Evolutionary conservation across 1,139 yeast species (phyloP), one percentile per base, ranked within the genome.

Genomic region (Suhomyces wounanorum): DNA sequence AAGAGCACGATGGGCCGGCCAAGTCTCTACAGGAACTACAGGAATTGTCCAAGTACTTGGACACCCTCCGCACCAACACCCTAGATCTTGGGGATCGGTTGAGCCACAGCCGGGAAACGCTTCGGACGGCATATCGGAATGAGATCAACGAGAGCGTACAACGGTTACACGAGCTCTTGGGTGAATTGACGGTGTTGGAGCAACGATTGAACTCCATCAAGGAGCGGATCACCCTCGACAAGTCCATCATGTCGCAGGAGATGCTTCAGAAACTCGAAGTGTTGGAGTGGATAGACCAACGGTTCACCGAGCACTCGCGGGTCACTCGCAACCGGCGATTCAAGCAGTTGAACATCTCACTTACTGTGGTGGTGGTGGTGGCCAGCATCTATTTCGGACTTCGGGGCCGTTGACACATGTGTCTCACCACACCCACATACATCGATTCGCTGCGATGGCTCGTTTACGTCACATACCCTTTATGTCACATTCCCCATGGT

Each of bases 241-340:
- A 73, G 55, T 45, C 55, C 5, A 52, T 60, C 9, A 62, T 75
- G 58, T 56, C 66, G 28, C 52, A 55, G 25, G 69, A 67, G n/a
- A 61, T 75, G 50, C 58, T 61, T n/a, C 63, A 61, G 17, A 69
- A 69, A 50, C 58, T 76, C 44, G 70, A 66, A 39, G 49, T 68
- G 4, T 62, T 77, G 55, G 79, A 75, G 48, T 55, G 59, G 21
- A 63, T 76, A 7, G 69, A 70, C 44, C 54, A 58, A 16, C 59
- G 62, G 44, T 69, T 73, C 47, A 58, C 58, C 16, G 69, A 66
- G 44, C 66, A 67, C 55, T 59, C 71, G n/a, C 56, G 55, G 31
- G 52, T 55, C 16, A 59, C 62, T 13, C 60, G 73, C 40, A 62
- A 64, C 37, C 58, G 65, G 31, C 58, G 75, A 23, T 63, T 70